Conservation (phyloP, 2,329 filamentous ascomycete genomes). For the Colletotrichum lentis region DNA sequence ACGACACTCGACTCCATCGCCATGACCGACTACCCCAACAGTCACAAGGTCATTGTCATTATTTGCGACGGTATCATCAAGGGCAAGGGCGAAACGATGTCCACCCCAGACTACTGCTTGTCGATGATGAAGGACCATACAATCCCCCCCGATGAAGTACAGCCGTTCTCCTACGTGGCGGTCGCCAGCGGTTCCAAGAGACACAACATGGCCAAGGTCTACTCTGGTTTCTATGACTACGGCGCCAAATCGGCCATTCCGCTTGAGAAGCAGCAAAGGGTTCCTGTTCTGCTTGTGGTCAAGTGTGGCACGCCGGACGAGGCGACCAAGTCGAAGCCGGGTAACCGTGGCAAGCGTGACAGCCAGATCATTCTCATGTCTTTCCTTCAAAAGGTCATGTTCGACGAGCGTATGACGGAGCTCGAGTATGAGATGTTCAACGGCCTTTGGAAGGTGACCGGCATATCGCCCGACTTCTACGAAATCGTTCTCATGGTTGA, state of each 20-base stretch:
- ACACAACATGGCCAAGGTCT: slow-evolving; percentile 99
- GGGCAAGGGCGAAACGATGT: slow-evolving; percentile 84
- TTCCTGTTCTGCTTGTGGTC: slow-evolving; percentile 96
- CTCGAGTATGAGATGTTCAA: slow-evolving; percentile 99
- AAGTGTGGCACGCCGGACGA: slow-evolving; percentile 96
- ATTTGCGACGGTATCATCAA: slow-evolving; percentile 99
- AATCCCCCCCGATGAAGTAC: slow-evolving; percentile 79
- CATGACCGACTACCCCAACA: slow-evolving; percentile 98
- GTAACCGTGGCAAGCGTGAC: slow-evolving; percentile 97
- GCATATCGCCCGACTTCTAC: slow-evolving; percentile 97
- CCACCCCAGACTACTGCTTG: slow-evolving; percentile 89
- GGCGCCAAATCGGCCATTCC: slow-evolving; percentile 82
- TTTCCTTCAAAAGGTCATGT: slow-evolving; percentile 99
- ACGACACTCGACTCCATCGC: slow-evolving; percentile 96
- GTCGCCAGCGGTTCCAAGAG: slow-evolving; percentile 95
- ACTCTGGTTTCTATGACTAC: slow-evolving; percentile 98
- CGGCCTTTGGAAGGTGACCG: slow-evolving; percentile 97
- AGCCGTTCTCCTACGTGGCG: slow-evolving; percentile 93
- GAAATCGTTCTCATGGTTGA: slow-evolving; percentile 99
- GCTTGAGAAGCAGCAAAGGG: slow-evolving; percentile 87
- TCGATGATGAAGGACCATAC: slow-evolving; percentile 95
- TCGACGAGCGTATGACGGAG: slow-evolving; percentile 99
- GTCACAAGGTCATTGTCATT: slow-evolving; percentile 95
- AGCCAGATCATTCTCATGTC: slow-evolving; percentile 99
- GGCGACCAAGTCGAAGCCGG: slow-evolving; percentile 81